These are phyloP conservation scores for Naganishia friedmannii DNA, from an alignment of 768 basidiomycete genomes.

Conservation along the genomic window DNA sequence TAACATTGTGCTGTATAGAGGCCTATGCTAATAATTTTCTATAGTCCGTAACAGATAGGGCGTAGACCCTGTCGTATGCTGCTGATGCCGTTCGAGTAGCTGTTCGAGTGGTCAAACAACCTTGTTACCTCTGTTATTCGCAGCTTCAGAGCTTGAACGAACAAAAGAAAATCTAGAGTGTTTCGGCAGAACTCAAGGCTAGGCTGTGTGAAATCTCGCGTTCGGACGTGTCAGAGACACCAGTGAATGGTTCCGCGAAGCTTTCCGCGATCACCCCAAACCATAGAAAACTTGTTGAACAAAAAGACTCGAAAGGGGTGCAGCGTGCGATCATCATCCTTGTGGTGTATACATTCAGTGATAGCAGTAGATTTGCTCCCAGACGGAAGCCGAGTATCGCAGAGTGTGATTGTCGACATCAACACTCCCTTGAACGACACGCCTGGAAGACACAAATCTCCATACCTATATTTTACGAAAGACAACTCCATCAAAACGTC, in stretches of 20 bases:
- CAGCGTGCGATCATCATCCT: neutral
- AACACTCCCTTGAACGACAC: neutral
- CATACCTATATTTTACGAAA: neutral
- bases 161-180: neutral
- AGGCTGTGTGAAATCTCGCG: neutral
- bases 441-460: neutral
- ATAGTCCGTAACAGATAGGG: too few species aligned
- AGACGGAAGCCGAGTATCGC: neutral
- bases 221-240: too few species aligned
- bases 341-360: neutral
- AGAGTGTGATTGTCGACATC: neutral
- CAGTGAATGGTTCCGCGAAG: too few species aligned
- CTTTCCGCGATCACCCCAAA: conserved; percentile 6
- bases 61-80: too few species aligned
- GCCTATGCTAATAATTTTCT: too few species aligned
- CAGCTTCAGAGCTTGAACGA: neutral
- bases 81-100: too few species aligned
- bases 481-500: neutral
- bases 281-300: neutral
- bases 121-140: too few species aligned
- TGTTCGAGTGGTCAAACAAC: too few species aligned
- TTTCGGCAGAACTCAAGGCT: conserved; percentile 11
- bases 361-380: neutral
- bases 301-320: neutral
- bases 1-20: too few species aligned